These are phyloP conservation scores for Solanum hybrid DNA, from an alignment of 305 asterid genomes.

Conservation along the genomic window DNA sequence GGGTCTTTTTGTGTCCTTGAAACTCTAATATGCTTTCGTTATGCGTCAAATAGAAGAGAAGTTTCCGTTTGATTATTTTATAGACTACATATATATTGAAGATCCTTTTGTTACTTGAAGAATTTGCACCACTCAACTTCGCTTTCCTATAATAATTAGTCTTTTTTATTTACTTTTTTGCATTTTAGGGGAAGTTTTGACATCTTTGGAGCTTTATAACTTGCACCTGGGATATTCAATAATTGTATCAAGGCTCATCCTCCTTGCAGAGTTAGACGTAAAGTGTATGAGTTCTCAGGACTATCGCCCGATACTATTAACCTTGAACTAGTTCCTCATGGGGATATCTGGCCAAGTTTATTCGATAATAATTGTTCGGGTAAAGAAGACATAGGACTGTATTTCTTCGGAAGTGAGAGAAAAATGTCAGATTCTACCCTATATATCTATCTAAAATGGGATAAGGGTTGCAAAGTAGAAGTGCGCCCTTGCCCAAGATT, in stretches of 20 bases:
- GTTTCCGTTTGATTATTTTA: not conserved
- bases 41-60: not conserved
- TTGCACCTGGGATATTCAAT: not conserved
- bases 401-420: constrained; percentile 32
- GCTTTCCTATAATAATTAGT: not conserved
- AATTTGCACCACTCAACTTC: not conserved
- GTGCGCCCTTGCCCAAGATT: not conserved
- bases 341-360: constrained; percentile 22
- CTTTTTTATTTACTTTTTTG: too few species aligned
- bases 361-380: constrained; percentile 27
- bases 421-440: constrained; percentile 25
- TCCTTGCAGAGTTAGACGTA: not conserved
- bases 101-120: not conserved
- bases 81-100: not conserved
- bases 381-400: constrained; percentile 36
- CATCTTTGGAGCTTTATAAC: constrained; percentile 2
- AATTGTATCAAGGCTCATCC: not conserved
- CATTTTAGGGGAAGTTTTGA: not conserved
- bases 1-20: not conserved
- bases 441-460: not conserved
- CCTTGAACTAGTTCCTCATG: constrained; percentile 25
- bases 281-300: constrained; percentile 33
- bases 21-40: not conserved
- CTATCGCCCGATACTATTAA: constrained; percentile 36
- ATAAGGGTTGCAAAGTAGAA: not conserved